Percentiles rank a stretch among this genome's conserved stretches.
These are phyloP conservation scores for Argentina anserina DNA, from an alignment of 306 rosid genomes.

Conservation along the genomic window DNA sequence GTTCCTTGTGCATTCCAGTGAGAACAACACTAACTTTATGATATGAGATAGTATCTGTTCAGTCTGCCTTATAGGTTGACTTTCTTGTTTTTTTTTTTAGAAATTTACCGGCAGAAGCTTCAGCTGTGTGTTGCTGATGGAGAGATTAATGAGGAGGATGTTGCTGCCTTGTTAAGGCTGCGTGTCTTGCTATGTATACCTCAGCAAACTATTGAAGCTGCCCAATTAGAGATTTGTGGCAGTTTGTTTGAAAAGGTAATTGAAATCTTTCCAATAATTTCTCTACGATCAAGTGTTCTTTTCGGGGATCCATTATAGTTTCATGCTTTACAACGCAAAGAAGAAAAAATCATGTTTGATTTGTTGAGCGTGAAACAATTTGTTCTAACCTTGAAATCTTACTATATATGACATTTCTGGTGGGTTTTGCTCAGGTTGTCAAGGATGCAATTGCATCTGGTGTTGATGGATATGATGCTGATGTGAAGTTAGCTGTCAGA, in stretches of 20 bases:
- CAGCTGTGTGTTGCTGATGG: slow-evolving; percentile 91
- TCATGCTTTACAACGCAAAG: neutral
- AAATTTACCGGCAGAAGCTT: slow-evolving; percentile 95
- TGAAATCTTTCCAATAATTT: too few relatives aligned
- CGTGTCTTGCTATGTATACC: slow-evolving; percentile 93
- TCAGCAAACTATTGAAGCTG: slow-evolving; percentile 82
- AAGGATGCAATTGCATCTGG: slow-evolving; percentile 89
- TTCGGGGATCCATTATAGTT: neutral
- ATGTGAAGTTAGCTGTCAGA: slow-evolving; percentile 63
- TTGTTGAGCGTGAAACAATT: neutral
- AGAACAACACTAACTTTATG: neutral
- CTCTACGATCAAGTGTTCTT: neutral
- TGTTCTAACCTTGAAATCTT: slow-evolving; percentile 4
- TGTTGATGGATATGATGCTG: slow-evolving; percentile 89
- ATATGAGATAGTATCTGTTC: neutral
- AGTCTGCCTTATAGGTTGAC: slow-evolving; percentile 30
- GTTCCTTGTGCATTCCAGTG: neutral
- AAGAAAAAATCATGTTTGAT: neutral
- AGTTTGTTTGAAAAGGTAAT: slow-evolving; percentile 87
- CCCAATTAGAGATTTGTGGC: slow-evolving; percentile 94
- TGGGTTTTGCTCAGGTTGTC: slow-evolving; percentile 54
- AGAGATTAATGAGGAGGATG: slow-evolving; percentile 74
- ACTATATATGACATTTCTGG: slow-evolving; percentile 10
- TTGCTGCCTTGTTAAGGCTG: slow-evolving; percentile 75
- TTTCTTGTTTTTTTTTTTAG: slow-evolving; percentile 33